Evolutionary conservation across 805 yeast species (phyloP).

Genomic region (Zygoascus ofunaensis): DNA sequence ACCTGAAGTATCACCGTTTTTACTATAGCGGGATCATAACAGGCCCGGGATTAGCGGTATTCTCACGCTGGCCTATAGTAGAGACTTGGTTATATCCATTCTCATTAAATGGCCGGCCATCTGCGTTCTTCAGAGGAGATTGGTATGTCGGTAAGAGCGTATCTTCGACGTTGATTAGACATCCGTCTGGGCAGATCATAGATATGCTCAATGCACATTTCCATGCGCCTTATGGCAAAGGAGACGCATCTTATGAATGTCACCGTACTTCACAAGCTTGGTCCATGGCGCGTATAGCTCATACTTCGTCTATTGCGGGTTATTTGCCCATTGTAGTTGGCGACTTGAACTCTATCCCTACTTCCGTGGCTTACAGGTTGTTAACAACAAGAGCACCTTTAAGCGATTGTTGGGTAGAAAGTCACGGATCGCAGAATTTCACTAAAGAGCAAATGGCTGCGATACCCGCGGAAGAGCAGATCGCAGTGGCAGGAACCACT

Average conservation of each 20-base stretch:
- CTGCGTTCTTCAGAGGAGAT: conserved; percentile 90
- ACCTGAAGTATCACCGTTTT: conserved; percentile 56
- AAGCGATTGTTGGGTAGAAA: conserved; percentile 72
- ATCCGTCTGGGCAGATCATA: conserved; percentile 40
- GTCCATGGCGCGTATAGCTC: conserved; percentile 71
- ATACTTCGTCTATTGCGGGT: conserved; percentile 57
- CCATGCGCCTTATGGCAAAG: conserved; percentile 93
- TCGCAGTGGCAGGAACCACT: conserved; percentile 69
- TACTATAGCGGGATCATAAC: conserved; percentile 78
- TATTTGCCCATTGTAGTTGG: conserved; percentile 86
- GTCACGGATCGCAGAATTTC: conserved; percentile 41
- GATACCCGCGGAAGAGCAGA: conserved; percentile 42
- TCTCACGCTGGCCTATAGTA: conserved; percentile 77
- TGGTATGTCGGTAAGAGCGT: conserved; percentile 94
- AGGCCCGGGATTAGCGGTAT: conserved; percentile 86
- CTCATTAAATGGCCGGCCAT: conserved; percentile 89
- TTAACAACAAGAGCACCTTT: conserved; percentile 61
- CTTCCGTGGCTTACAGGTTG: conserved; percentile 68
- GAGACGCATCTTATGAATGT: conserved; percentile 83
- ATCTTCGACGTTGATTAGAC: conserved; percentile 59
- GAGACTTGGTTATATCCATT: conserved; percentile 72
- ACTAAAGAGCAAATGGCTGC: conserved; percentile 29
- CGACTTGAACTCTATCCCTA: conserved; percentile 84
- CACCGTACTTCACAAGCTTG: conserved; percentile 95
- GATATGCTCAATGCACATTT: conserved; percentile 86